These are phyloP conservation scores for Rhizophora mangle DNA, from an alignment of 345 rosid species.

Conservation along the genomic window DNA sequence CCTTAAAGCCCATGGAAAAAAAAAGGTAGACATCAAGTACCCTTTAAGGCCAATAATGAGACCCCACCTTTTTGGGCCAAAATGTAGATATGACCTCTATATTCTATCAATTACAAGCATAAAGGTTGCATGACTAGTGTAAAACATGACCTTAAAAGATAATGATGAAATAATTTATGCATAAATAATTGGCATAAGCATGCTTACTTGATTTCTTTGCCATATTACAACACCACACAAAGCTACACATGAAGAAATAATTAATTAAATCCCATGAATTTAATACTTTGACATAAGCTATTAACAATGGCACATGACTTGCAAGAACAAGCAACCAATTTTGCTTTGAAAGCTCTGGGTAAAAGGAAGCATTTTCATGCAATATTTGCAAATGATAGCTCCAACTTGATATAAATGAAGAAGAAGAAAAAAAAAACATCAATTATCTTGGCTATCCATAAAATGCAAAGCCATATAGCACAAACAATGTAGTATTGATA, in stretches of 20 bases:
- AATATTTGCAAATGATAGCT: neutral
- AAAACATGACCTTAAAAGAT: slow-evolving; percentile 60
- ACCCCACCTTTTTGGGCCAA: slow-evolving; percentile 78
- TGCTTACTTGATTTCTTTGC: neutral
- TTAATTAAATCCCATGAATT: no score
- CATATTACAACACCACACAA: neutral
- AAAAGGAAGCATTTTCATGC: neutral
- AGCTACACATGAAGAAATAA: neutral
- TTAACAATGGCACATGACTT: neutral
- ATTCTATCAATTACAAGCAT: slow-evolving; percentile 51
- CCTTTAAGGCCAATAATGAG: slow-evolving; percentile 80
- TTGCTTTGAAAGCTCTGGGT: neutral
- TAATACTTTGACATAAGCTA: neutral
- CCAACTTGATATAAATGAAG: neutral
- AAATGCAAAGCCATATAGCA: neutral
- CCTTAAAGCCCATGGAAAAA: slow-evolving; percentile 61
- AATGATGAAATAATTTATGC: slow-evolving; percentile 61
- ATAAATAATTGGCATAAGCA: slow-evolving; percentile 5
- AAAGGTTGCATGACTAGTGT: slow-evolving; percentile 62
- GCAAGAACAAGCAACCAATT: neutral
- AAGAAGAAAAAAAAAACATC: no score
- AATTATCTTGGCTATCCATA: no score
- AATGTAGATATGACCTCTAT: slow-evolving; percentile 76
- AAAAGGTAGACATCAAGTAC: slow-evolving; percentile 59
- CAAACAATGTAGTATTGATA: neutral